Evolutionary conservation across 2,329 filamentous ascomycete genomes (phyloP).

Genomic region (Boeremia exigua): DNA sequence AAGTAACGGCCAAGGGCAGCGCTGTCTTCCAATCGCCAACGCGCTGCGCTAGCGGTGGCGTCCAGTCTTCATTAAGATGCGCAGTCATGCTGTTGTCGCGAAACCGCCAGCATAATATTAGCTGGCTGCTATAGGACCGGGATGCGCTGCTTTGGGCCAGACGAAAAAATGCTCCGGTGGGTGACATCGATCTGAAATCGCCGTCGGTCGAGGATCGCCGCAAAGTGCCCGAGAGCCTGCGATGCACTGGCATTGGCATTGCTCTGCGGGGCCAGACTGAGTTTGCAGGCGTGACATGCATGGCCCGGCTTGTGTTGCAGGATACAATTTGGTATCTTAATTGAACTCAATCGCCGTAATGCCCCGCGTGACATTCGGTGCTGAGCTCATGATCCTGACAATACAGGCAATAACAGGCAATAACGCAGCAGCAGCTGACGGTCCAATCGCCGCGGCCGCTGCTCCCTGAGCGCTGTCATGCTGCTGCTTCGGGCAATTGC

Average conservation of each 20-base stretch:
- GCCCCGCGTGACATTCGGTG: slow-evolving; percentile 5
- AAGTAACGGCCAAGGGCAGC: slow-evolving; percentile 22
- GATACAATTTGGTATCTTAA: slow-evolving; percentile 9
- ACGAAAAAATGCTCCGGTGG: slow-evolving; percentile 45
- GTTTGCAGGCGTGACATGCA: slow-evolving; percentile 32
- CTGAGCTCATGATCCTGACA: not conserved
- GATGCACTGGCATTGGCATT: slow-evolving; percentile 19
- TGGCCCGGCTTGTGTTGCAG: slow-evolving; percentile 23
- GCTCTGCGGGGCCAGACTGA: slow-evolving; percentile 38
- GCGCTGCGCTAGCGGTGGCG: slow-evolving; percentile 33
- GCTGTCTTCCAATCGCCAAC: slow-evolving; percentile 27
- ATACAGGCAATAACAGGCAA: not conserved
- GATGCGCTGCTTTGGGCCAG: slow-evolving; percentile 28
- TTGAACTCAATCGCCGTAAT: slow-evolving; percentile 18
- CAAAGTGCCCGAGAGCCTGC: slow-evolving; percentile 42
- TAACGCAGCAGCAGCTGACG: not conserved
- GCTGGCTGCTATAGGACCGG: slow-evolving; percentile 29
- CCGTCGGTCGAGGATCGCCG: slow-evolving; percentile 41
- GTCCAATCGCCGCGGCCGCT: slow-evolving; percentile 6
- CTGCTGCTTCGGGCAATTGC: not conserved
- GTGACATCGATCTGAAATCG: slow-evolving; percentile 25
- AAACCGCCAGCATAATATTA: slow-evolving; percentile 33
- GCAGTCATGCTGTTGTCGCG: slow-evolving; percentile 30
- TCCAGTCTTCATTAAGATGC: slow-evolving; percentile 28
- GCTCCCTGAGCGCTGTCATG: slow-evolving; percentile 1